Conservation (phyloP, 2,329 filamentous ascomycete genomes). For the Magnaporthiopsis rhizophila region DNA sequence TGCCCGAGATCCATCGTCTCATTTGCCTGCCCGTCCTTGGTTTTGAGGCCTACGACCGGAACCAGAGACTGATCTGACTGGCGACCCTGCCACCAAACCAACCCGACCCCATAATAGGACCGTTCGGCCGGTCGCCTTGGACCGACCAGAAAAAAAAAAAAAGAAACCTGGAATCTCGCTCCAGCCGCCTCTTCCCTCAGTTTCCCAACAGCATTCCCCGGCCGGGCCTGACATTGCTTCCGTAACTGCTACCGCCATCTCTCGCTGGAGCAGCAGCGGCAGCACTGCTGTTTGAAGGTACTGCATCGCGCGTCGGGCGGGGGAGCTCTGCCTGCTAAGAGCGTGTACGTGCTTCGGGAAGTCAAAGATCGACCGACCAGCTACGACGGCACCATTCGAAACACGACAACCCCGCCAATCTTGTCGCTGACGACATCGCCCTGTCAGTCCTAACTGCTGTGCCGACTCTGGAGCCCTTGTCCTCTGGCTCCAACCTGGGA, state of each 20-base stretch:
- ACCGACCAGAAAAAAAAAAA: not conserved
- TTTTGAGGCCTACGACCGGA: not conserved
- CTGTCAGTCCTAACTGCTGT: too few relatives aligned
- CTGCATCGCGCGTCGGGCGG: not conserved
- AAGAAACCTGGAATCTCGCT: not conserved
- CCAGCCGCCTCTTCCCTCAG: not conserved
- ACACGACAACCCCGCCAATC: constrained; percentile 6
- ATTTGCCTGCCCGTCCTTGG: not conserved
- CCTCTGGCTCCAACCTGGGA: not conserved
- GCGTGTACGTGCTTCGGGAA: not conserved
- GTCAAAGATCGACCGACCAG: not conserved
- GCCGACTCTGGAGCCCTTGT: not conserved
- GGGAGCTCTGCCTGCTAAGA: not conserved
- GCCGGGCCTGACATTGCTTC: not conserved
- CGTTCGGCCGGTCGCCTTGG: not conserved
- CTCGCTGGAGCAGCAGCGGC: not conserved
- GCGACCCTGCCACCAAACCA: not conserved
- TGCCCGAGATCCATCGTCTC: not conserved
- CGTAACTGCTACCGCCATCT: not conserved
- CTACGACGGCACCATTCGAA: constrained; percentile 1
- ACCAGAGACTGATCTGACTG: not conserved
- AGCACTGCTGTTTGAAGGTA: too few relatives aligned
- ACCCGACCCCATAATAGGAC: not conserved
- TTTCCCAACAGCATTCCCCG: not conserved
- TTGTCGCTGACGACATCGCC: constrained; percentile 8